Evolutionary conservation across 1,284 basidiomycete genomes (phyloP), one percentile per base, ranked within the genome.

Genomic region (Somion occarium): DNA sequence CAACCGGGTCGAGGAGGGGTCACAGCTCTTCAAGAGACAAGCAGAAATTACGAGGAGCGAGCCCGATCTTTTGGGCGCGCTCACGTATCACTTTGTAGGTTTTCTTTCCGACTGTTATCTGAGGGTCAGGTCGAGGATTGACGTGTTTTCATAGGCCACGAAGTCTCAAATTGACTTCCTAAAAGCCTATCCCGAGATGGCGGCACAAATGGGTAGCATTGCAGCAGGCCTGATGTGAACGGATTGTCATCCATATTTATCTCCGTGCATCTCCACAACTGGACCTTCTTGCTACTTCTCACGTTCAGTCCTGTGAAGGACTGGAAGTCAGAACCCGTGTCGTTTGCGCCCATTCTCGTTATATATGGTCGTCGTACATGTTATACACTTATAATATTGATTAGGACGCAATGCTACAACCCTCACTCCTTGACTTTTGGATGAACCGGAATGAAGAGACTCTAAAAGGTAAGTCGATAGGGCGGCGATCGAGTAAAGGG

Each of bases 21-120:
- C 94, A 57, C 79, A 85, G 62, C 87, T 93, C 82, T 98, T 99
- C 64, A 82, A 86, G 64, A 80, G 83, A 63, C 89, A 91, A 64
- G 85, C 85, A 1, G 81, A 93, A 64, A 79, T 99, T 54, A 93
- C 95, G 15, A 76, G 96, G 66, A 96, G 90, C 37, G 94, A 98
- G 70, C 83, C 83, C 0, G 97, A 99, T 75, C 74, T 99, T 56
- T 75, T 89, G 48, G 91, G 88, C 64, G 91, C 94, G 27, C 73
- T 98, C 64, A 93, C 91, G 20, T 97, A 91, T 70, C 82, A 88
- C 76, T 88, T 82, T 66, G 86, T 86, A 59, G 58, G 82, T 75
- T 2, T 15, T 1, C 22, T 45, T 13, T n/a, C n/a, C n/a, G n/a
- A n/a, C n/a, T n/a, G n/a, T n/a, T n/a, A 26, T 54, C 39, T 46